phyloP scores from a whole-genome alignment of 495 filamentous ascomycete genomes.

The Aspergillus taichungensis region DNA sequence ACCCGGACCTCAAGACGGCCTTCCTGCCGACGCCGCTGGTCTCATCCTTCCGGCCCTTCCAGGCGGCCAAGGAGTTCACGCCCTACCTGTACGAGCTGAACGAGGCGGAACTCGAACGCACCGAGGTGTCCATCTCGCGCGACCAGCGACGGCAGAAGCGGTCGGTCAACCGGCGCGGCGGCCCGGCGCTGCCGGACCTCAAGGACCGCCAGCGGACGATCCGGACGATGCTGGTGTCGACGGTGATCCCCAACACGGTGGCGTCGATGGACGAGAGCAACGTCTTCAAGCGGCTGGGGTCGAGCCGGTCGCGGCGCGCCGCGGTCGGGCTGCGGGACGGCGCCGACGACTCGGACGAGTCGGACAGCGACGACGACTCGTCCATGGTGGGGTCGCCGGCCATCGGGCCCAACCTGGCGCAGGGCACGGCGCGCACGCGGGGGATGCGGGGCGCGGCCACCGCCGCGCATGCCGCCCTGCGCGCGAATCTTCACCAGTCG shows the following conservation, averaged over 20 bases:
- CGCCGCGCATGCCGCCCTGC: slow-evolving; percentile 65
- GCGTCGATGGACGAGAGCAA: slow-evolving; percentile 72
- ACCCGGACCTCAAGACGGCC: slow-evolving; percentile 73
- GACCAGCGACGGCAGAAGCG: slow-evolving; percentile 92
- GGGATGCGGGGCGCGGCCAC: slow-evolving; percentile 78
- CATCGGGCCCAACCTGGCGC: slow-evolving; percentile 52
- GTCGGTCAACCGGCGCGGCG: slow-evolving; percentile 86
- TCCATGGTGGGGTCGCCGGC: slow-evolving; percentile 76
- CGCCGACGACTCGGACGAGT: slow-evolving; percentile 77
- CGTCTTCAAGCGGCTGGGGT: slow-evolving; percentile 68
- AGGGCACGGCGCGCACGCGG: slow-evolving; percentile 77
- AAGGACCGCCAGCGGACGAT: slow-evolving; percentile 92
- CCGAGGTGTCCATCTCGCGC: slow-evolving; percentile 83
- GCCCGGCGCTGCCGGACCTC: slow-evolving; percentile 88
- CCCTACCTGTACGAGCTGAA: slow-evolving; percentile 91
- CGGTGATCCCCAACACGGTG: slow-evolving; percentile 80
- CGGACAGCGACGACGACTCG: slow-evolving; percentile 83
- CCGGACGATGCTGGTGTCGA: slow-evolving; percentile 81
- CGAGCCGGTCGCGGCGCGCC: slow-evolving; percentile 37
- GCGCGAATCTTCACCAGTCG: slow-evolving; percentile 72
- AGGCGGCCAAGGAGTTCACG: slow-evolving; percentile 84
- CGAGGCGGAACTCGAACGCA: slow-evolving; percentile 81
- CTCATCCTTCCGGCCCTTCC: slow-evolving; percentile 77
- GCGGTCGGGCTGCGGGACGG: slow-evolving; percentile 46
- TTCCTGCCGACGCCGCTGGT: slow-evolving; percentile 81